Evolutionary conservation across 768 basidiomycete species (phyloP).

Genomic region (Hericium erinaceus): DNA sequence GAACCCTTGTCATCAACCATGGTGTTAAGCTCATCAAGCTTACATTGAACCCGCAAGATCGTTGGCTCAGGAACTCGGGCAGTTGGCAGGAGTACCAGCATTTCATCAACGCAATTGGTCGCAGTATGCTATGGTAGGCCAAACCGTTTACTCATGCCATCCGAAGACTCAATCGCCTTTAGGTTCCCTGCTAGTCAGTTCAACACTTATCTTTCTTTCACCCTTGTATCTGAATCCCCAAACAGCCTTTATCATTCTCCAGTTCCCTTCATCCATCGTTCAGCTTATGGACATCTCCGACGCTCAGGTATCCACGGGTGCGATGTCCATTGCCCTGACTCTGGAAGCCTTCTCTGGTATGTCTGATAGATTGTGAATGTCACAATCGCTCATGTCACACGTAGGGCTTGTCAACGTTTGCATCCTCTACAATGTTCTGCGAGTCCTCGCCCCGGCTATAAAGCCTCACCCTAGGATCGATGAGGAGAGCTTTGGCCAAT

Average conservation of each 20-base stretch:
- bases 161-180: conserved; percentile 4
- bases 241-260: conserved; percentile 50
- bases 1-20: conserved; percentile 40
- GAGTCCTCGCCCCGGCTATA: conserved; percentile 47
- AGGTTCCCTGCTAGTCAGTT: conserved; percentile 55
- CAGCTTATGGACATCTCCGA: conserved; percentile 41
- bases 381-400: neutral
- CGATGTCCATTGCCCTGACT: conserved; percentile 37
- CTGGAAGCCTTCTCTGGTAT: conserved; percentile 7
- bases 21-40: conserved; percentile 40
- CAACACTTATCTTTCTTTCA: neutral
- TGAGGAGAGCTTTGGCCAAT: conserved; percentile 16
- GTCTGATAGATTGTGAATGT: conserved; percentile 29
- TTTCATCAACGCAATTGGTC: conserved; percentile 52
- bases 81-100: conserved; percentile 42
- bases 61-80: conserved; percentile 24
- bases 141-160: neutral
- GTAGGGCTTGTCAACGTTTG: conserved; percentile 56
- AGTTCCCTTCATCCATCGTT: conserved; percentile 50
- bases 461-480: conserved; percentile 17
- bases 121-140: conserved; percentile 63
- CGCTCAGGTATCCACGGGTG: conserved; percentile 34
- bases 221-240: conserved; percentile 1
- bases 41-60: conserved; percentile 38
- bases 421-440: conserved; percentile 62